These are phyloP conservation scores for Crithidia thermophila DNA, from an alignment of 208 protist genomes.

Conservation along the genomic window DNA sequence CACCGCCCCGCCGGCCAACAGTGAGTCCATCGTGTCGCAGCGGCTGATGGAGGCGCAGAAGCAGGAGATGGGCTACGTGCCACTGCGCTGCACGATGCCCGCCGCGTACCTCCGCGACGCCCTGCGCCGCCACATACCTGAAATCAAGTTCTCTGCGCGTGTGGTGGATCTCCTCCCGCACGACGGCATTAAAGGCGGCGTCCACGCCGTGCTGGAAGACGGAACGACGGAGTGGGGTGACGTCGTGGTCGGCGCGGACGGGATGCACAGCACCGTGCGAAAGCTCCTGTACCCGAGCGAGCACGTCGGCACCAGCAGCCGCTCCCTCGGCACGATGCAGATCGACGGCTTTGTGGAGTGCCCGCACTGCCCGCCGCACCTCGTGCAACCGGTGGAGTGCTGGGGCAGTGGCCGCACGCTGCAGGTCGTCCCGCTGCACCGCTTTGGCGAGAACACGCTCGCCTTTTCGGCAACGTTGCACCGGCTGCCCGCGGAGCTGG, in stretches of 20 bases:
- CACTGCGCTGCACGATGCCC: slow-evolving; percentile 72
- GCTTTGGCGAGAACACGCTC: slow-evolving; percentile 48
- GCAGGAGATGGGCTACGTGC: slow-evolving; percentile 76
- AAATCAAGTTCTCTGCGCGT: slow-evolving; percentile 71
- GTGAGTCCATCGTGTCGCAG: slow-evolving; percentile 82
- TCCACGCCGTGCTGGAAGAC: slow-evolving; percentile 76
- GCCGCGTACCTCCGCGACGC: slow-evolving; percentile 53
- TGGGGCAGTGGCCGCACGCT: slow-evolving; percentile 60
- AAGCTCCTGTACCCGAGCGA: slow-evolving; percentile 80
- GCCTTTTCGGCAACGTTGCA: slow-evolving; percentile 80
- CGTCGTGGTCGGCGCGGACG: slow-evolving; percentile 89
- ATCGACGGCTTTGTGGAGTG: slow-evolving; percentile 73
- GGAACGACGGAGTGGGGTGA: slow-evolving; percentile 87
- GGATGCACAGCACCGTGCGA: slow-evolving; percentile 83
- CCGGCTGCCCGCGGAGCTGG: slow-evolving; percentile 50
- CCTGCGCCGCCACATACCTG: slow-evolving; percentile 64
- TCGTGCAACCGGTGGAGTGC: slow-evolving; percentile 59
- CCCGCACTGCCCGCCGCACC: slow-evolving; percentile 38
- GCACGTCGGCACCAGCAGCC: slow-evolving; percentile 64
- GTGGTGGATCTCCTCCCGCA: slow-evolving; percentile 84
- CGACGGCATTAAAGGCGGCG: slow-evolving; percentile 84
- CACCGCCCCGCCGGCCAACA: slow-evolving; percentile 81
- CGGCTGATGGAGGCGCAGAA: slow-evolving; percentile 59
- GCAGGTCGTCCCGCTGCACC: slow-evolving; percentile 47
- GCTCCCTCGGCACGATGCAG: slow-evolving; percentile 76